These are phyloP conservation scores for Helminthosporium solani DNA, from an alignment of 2,329 filamentous ascomycete species.

Conservation along the genomic window DNA sequence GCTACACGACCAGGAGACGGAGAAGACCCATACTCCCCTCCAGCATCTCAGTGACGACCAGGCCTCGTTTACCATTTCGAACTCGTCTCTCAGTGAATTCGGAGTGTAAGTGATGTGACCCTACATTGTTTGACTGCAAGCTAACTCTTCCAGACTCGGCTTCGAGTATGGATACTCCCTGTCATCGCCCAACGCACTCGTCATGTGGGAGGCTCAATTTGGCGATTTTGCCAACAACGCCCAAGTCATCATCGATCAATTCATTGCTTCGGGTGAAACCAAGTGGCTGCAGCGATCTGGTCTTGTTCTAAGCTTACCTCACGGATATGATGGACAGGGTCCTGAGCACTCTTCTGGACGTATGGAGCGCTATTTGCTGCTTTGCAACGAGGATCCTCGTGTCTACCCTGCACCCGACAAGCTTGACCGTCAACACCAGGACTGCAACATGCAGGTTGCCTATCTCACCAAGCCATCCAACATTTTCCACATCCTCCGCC, in stretches of 20 bases:
- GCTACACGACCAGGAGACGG: constrained; percentile 94
- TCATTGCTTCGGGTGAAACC: constrained; percentile 93
- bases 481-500: constrained; percentile 91
- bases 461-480: constrained; percentile 98
- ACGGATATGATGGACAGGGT: constrained; percentile 97
- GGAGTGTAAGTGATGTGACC: constrained; percentile 55
- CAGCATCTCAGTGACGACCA: constrained; percentile 88
- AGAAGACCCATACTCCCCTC: constrained; percentile 88
- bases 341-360: constrained; percentile 97
- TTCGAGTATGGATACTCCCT: constrained; percentile 99
- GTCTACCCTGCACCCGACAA: constrained; percentile 86
- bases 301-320: constrained; percentile 91
- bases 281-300: constrained; percentile 99
- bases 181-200: constrained; percentile 91
- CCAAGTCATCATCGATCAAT: constrained; percentile 98
- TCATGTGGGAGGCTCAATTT: constrained; percentile 99
- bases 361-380: constrained; percentile 94
- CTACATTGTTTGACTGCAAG: neutral
- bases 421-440: constrained; percentile 95
- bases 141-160: constrained; percentile 63
- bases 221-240: constrained; percentile 99
- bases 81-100: constrained; percentile 81
- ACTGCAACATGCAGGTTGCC: constrained; percentile 98
- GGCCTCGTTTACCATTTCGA: constrained; percentile 93
- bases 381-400: constrained; percentile 95